Percentiles rank a stretch among this genome's conserved stretches.
phyloP scores from a whole-genome alignment of 352 stramenopile species.

The Elongisporangium senticosum region DNA sequence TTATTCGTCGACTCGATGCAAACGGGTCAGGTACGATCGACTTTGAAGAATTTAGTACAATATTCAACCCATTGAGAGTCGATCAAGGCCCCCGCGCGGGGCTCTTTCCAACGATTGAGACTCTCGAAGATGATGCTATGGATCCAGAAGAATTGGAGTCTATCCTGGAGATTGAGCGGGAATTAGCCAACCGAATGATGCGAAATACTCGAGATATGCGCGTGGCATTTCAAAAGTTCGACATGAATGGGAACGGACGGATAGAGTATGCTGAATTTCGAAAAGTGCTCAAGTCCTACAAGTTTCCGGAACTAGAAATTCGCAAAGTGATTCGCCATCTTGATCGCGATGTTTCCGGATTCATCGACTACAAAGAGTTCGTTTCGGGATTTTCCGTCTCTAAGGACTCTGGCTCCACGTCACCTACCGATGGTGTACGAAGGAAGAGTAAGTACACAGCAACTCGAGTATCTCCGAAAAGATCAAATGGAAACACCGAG shows the following conservation, averaged over 20 bases:
- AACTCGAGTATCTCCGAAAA: conserved; percentile 4
- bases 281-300: conserved; percentile 50
- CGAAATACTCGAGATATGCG: conserved; percentile 50
- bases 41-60: conserved; percentile 43
- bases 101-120: conserved; percentile 11
- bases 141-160: conserved; percentile 43
- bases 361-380: conserved; percentile 74
- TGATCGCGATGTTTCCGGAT: conserved; percentile 56
- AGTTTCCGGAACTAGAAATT: conserved; percentile 57
- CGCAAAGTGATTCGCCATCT: conserved; percentile 68
- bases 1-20: conserved; percentile 43
- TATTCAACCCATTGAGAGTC: conserved; percentile 50
- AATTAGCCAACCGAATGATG: conserved; percentile 48
- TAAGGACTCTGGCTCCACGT: conserved; percentile 11
- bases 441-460: conserved; percentile 16
- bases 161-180: conserved; percentile 59
- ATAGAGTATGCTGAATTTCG: conserved; percentile 74
- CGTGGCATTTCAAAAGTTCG: conserved; percentile 58
- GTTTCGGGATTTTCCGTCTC: conserved; percentile 33
- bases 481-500: conserved; percentile 4
- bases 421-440: conserved; percentile 2
- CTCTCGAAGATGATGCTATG: conserved; percentile 28
- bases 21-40: conserved; percentile 47
- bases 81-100: conserved; percentile 5
- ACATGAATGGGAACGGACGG: conserved; percentile 55